Percentiles rank a stretch among this genome's conserved stretches.
Conservation (phyloP, 768 basidiomycete species). For the Xerocomus spinulosus region DNA sequence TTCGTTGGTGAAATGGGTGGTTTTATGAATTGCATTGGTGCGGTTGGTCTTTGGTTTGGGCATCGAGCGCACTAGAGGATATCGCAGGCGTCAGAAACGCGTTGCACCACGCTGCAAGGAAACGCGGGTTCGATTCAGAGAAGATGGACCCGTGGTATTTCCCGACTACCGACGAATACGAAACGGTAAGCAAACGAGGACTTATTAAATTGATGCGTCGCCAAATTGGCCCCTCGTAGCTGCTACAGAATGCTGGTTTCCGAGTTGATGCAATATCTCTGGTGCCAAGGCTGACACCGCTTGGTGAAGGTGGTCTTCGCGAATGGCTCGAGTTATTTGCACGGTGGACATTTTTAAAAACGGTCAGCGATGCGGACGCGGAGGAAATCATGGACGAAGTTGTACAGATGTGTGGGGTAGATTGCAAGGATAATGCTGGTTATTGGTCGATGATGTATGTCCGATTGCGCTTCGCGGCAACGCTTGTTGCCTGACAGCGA, state of each 20-base stretch:
- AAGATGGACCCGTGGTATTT: slow-evolving; percentile 81
- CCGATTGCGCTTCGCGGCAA: slow-evolving; percentile 60
- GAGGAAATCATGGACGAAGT: slow-evolving; percentile 60
- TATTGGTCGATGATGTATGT: slow-evolving; percentile 73
- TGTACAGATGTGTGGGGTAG: slow-evolving; percentile 48
- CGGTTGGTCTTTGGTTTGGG: neutral
- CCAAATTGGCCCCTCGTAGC: slow-evolving; percentile 31
- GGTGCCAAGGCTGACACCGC: slow-evolving; percentile 50
- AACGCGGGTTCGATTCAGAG: slow-evolving; percentile 54
- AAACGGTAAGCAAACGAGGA: slow-evolving; percentile 35
- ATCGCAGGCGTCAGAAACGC: slow-evolving; percentile 54
- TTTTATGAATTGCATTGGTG: slow-evolving; percentile 67
- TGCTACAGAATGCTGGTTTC: slow-evolving; percentile 56
- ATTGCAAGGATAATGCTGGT: slow-evolving; percentile 54
- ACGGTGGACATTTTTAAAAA: slow-evolving; percentile 53
- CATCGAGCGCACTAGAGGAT: slow-evolving; percentile 4
- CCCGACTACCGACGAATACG: slow-evolving; percentile 67
- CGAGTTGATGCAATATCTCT: slow-evolving; percentile 49
- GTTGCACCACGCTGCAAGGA: slow-evolving; percentile 49
- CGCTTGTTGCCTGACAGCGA: slow-evolving; percentile 30
- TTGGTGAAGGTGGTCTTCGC: slow-evolving; percentile 44
- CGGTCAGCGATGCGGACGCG: slow-evolving; percentile 50
- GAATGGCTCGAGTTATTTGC: slow-evolving; percentile 72
- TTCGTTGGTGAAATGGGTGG: slow-evolving; percentile 78
- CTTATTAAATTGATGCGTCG: slow-evolving; percentile 1